Base-by-base conservation (phyloP, 768 basidiomycete genomes). In the Auriscalpium vulgare region DNA sequence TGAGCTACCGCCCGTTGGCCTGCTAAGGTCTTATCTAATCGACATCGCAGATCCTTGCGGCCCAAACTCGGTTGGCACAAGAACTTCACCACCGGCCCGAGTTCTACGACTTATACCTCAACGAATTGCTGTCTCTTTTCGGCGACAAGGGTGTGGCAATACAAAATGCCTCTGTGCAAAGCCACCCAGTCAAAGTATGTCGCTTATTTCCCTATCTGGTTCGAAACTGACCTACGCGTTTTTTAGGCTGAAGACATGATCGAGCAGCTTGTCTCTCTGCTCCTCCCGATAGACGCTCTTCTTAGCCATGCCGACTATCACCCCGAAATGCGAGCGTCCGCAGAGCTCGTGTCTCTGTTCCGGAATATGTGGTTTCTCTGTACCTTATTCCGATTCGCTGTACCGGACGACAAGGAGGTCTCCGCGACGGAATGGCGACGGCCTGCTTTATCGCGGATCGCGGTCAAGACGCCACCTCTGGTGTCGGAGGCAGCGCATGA, bases 331-430 rank as follows among this genome's bases (percentile, higher is more conserved):
- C 69, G 77, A 29, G 70, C 83, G 17, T 75, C 84, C 0, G 66
- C 82, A 5, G 83, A 83, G 21, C 67, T 91, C 11, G 83, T 87
- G 10, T 74, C 83, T 5, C 74, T 92, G 19, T 98, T 97, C 79
- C 82, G 94, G 46, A 93, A 91, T 65, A 78, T 94, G 71, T 99
- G 95, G 95, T 93, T 95, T 70, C 71, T 97, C 17, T 93, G 91
- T 66, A 81, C 89, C 23, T 79, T 95, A 14, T 93, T 95, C 63
- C 81, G 86, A 19, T 88, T 97, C 62, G 86, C 91, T 2, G 72
- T 71, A 7, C 62, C 66, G 2, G 70, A 74, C 17, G 75, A 78
- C 37, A 75, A 73, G 19, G 83, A 83, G 47, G 79, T 76, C 35
- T 75, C 77, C 21, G 84, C 86, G 2, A 85, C 87, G 80, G 82